phyloP scores from a whole-genome alignment of 2,329 filamentous ascomycete genomes.

The Zasmidium cellare region DNA sequence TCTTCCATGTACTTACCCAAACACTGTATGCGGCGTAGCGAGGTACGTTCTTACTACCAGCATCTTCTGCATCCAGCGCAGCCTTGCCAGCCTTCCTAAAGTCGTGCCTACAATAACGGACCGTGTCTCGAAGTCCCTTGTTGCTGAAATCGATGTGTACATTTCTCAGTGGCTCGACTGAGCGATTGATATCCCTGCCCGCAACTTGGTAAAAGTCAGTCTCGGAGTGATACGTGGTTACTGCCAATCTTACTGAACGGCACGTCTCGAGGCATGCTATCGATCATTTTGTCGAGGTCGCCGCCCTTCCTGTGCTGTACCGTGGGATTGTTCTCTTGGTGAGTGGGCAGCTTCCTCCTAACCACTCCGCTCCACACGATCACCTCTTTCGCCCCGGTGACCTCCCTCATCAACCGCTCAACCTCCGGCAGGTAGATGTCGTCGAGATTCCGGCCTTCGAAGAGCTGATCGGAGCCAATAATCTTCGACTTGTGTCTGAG shows the following conservation, averaged over 20 bases:
- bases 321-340: conserved; percentile 1
- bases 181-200: not conserved
- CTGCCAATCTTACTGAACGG: not conserved
- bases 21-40: conserved; percentile 7
- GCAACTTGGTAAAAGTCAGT: not conserved
- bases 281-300: conserved; percentile 1
- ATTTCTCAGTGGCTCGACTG: conserved; percentile 6
- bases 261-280: not conserved
- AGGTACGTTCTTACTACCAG: conserved; percentile 1
- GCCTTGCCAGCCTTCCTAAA: not conserved
- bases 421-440: conserved; percentile 3
- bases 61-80: conserved; percentile 8
- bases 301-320: conserved; percentile 8
- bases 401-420: not conserved
- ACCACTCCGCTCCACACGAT: conserved; percentile 4
- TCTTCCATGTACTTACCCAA: conserved; percentile 1
- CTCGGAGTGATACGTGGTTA: not conserved
- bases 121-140: conserved; percentile 9
- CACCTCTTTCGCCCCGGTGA: conserved; percentile 3
- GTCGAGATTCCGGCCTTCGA: conserved; percentile 5
- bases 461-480: not conserved
- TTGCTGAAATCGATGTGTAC: conserved; percentile 6
- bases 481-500: conserved; percentile 5
- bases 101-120: conserved; percentile 8
- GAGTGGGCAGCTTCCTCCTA: conserved; percentile 5